These are phyloP conservation scores for Lasiodiplodia theobromae DNA, from an alignment of 2,329 filamentous ascomycete genomes.

Conservation along the genomic window DNA sequence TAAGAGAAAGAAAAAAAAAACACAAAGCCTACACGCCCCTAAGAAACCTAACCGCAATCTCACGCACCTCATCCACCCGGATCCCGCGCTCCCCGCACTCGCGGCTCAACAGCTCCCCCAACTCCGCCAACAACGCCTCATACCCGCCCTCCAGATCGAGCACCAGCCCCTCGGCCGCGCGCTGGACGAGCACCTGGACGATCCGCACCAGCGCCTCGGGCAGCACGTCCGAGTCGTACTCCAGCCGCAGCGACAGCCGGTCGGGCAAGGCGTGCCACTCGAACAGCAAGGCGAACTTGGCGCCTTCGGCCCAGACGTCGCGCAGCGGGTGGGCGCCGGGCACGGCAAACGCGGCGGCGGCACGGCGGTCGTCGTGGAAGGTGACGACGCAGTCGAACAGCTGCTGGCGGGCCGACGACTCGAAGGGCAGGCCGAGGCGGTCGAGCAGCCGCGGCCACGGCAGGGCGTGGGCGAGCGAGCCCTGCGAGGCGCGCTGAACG, in stretches of 20 bases:
- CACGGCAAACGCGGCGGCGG: constrained; percentile 18
- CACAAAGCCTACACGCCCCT: too few relatives aligned
- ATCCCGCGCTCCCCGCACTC: too few relatives aligned
- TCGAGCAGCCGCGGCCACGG: constrained; percentile 42
- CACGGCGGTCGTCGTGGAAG: constrained; percentile 40
- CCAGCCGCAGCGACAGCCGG: constrained; percentile 30
- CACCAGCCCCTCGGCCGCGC: neutral
- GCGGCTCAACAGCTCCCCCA: too few relatives aligned
- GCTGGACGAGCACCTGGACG: neutral
- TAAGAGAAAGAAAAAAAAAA: too few relatives aligned
- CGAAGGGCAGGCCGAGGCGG: constrained; percentile 30
- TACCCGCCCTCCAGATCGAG: neutral
- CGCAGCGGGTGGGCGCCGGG: constrained; percentile 28
- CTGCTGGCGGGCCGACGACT: constrained; percentile 22
- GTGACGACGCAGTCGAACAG: constrained; percentile 28
- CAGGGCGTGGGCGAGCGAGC: constrained; percentile 40
- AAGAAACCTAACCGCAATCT: too few relatives aligned
- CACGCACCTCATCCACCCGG: too few relatives aligned
- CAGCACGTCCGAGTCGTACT: constrained; percentile 31
- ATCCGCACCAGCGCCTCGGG: neutral
- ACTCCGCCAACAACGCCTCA: too few relatives aligned
- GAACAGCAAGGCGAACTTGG: constrained; percentile 38
- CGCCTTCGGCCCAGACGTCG: constrained; percentile 32
- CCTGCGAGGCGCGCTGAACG: constrained; percentile 36
- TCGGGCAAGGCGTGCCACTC: constrained; percentile 32